A percentile compares a stretch with the other conserved stretches of the same genome.
Evolutionary conservation across 2,329 filamentous ascomycete species (phyloP).

Genomic region (Phoma sp.): DNA sequence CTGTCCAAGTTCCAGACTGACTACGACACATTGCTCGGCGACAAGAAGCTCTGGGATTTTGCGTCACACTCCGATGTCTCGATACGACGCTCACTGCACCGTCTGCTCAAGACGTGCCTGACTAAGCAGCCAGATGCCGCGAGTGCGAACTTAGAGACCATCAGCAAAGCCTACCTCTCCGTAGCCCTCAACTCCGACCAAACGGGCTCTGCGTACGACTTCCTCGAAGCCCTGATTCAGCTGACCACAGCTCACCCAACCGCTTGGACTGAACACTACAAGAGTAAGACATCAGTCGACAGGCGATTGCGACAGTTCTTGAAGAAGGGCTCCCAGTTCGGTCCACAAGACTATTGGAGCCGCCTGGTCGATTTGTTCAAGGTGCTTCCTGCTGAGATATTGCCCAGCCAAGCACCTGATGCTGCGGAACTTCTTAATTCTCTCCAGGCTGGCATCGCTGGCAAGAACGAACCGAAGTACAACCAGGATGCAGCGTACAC

Average conservation of each 20-base stretch:
- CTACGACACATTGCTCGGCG: slow-evolving; percentile 71
- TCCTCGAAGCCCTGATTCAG: slow-evolving; percentile 68
- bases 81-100: slow-evolving; percentile 65
- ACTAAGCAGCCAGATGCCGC: slow-evolving; percentile 54
- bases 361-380: slow-evolving; percentile 68
- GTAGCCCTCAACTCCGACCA: slow-evolving; percentile 78
- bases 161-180: slow-evolving; percentile 73
- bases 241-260: slow-evolving; percentile 70
- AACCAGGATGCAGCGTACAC: slow-evolving; percentile 75
- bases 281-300: slow-evolving; percentile 61
- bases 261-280: slow-evolving; percentile 74
- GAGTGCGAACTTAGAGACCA: slow-evolving; percentile 56
- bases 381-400: slow-evolving; percentile 60
- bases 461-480: slow-evolving; percentile 74
- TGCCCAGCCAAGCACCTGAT: slow-evolving; percentile 62
- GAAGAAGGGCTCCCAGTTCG: slow-evolving; percentile 83
- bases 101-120: slow-evolving; percentile 60
- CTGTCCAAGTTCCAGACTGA: slow-evolving; percentile 64
- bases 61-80: slow-evolving; percentile 62
- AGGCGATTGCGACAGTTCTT: slow-evolving; percentile 74
- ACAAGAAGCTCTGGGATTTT: slow-evolving; percentile 67
- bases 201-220: slow-evolving; percentile 73
- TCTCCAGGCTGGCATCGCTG: slow-evolving; percentile 72
- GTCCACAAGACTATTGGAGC: slow-evolving; percentile 74
- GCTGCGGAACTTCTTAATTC: slow-evolving; percentile 69